A percentile compares a stretch with the other conserved stretches of the same genome.
Evolutionary conservation across 768 basidiomycete species (phyloP).

Genomic region (Termitomyces sp.): DNA sequence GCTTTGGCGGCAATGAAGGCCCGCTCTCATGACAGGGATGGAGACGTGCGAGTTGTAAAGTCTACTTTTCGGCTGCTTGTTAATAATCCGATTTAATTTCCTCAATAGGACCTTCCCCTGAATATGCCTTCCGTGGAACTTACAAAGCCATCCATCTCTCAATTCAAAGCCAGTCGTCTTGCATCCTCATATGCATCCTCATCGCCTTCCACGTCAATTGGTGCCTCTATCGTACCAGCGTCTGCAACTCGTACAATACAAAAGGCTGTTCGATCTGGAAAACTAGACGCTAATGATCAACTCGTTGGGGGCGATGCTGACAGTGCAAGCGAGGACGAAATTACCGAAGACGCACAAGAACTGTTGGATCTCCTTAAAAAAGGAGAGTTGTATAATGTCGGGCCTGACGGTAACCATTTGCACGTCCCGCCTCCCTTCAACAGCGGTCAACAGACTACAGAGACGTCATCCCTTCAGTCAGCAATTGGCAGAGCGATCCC

Average conservation of each 20-base stretch:
- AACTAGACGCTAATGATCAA: conserved; percentile 39
- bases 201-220: conserved; percentile 32
- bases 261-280: conserved; percentile 50
- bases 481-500: conserved; percentile 5
- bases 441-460: background rate
- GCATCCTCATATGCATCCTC: conserved; percentile 40
- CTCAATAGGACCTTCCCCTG: conserved; percentile 32
- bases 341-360: conserved; percentile 41
- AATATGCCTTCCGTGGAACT: conserved; percentile 34
- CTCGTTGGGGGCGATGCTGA: conserved; percentile 49
- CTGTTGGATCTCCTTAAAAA: conserved; percentile 44
- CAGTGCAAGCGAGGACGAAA: conserved; percentile 53
- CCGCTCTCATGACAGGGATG: conserved; percentile 36
- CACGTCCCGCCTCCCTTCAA: conserved; percentile 14
- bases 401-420: conserved; percentile 35
- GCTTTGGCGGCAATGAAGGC: conserved; percentile 45
- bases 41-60: conserved; percentile 36
- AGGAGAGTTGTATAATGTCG: conserved; percentile 48
- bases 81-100: background rate
- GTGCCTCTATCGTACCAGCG: conserved; percentile 36
- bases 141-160: conserved; percentile 50
- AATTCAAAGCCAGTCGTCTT: conserved; percentile 57
- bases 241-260: conserved; percentile 43
- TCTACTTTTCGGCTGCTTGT: background rate
- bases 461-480: conserved; percentile 1